These are phyloP conservation scores for Mucor circinelloides DNA, from an alignment of 371 early-diverging fungal species.

Conservation along the genomic window DNA sequence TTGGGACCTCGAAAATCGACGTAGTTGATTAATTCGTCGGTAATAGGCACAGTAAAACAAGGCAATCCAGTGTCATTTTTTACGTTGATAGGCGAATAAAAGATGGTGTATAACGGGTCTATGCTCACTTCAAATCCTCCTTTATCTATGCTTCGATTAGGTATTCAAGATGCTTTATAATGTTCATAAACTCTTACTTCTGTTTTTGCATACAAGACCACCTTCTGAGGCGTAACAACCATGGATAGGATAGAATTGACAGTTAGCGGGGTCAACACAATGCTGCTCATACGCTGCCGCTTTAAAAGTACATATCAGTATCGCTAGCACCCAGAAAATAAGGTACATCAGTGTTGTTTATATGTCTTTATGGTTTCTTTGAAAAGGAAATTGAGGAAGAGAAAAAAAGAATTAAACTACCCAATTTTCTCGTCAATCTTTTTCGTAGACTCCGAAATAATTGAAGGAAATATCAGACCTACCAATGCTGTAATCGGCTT, in stretches of 20 bases:
- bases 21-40: constrained; percentile 44
- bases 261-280: constrained; percentile 46
- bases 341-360: constrained; percentile 21
- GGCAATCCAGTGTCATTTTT: constrained; percentile 46
- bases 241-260: constrained; percentile 48
- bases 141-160: neutral
- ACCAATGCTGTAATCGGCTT: no score
- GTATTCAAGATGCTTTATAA: neutral
- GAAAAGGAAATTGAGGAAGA: no score
- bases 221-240: constrained; percentile 45
- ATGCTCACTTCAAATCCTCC: constrained; percentile 45
- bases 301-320: neutral
- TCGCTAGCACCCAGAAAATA: constrained; percentile 15
- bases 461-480: no score
- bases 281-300: constrained; percentile 23
- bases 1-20: constrained; percentile 47
- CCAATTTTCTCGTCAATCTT: no score
- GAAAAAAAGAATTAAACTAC: no score
- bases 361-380: neutral
- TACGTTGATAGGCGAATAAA: constrained; percentile 27
- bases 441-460: no score
- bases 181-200: constrained; percentile 26
- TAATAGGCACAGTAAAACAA: constrained; percentile 44
- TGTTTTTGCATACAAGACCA: constrained; percentile 44
- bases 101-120: constrained; percentile 36